Percentiles rank a stretch among this genome's conserved stretches.
Evolutionary conservation across 2,329 filamentous ascomycete species (phyloP).

Genomic region (Lachnellula suecica): DNA sequence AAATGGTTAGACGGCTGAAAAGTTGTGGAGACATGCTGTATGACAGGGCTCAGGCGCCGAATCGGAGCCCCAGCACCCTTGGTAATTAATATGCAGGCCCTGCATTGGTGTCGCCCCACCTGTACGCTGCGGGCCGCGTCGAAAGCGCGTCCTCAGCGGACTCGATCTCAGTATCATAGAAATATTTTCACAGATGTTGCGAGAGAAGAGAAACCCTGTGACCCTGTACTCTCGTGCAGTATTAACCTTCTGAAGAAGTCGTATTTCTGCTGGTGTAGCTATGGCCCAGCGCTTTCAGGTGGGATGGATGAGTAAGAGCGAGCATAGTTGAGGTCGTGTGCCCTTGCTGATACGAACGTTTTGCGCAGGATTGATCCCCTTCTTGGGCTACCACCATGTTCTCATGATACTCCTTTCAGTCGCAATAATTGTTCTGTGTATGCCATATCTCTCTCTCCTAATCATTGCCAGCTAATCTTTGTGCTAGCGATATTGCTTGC

Average conservation of each 20-base stretch:
- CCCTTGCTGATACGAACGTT: background rate
- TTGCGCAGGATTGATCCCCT: conserved; percentile 3
- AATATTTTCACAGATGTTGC: too few species aligned
- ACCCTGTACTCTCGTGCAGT: too few species aligned
- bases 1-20: background rate
- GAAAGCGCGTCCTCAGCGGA: background rate
- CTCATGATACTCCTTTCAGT: conserved; percentile 5
- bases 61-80: background rate
- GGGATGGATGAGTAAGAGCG: background rate
- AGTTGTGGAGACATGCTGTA: background rate
- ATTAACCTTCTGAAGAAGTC: too few species aligned
- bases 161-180: too few species aligned
- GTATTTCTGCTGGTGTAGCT: too few species aligned
- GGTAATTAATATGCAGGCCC: background rate
- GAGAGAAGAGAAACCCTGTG: too few species aligned
- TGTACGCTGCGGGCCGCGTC: background rate
- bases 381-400: conserved; percentile 10
- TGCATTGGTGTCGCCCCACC: background rate
- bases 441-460: background rate
- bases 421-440: conserved; percentile 6
- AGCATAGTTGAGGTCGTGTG: background rate
- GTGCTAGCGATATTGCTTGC: conserved; percentile 11
- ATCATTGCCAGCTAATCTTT: background rate
- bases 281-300: background rate
- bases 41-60: background rate